phyloP scores from a whole-genome alignment of 73 alveolate genomes.

The Paramecium octaurelia region DNA sequence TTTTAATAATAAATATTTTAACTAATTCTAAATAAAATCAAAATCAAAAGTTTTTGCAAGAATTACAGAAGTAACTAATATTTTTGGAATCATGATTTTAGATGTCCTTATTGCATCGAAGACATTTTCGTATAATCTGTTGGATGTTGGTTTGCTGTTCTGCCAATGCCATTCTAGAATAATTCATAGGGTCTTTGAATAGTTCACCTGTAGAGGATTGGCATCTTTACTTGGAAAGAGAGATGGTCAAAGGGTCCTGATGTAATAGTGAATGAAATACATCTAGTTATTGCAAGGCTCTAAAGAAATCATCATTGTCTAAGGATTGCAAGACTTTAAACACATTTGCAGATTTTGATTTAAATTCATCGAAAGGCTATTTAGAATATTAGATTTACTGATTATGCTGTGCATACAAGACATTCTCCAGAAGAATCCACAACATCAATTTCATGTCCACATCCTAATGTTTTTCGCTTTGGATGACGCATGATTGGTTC shows the following conservation, averaged over 20 bases:
- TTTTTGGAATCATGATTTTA: slow-evolving; percentile 27
- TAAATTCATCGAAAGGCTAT: slow-evolving; percentile 41
- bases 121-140: slow-evolving; percentile 42
- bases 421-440: not conserved
- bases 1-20: not conserved
- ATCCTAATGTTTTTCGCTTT: not conserved
- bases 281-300: not conserved
- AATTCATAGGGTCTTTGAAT: slow-evolving; percentile 46
- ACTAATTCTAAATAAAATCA: not conserved
- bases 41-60: slow-evolving; percentile 47
- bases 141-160: not conserved
- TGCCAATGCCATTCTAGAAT: slow-evolving; percentile 45
- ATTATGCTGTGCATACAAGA: not conserved
- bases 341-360: not conserved
- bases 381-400: not conserved
- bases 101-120: slow-evolving; percentile 29
- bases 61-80: slow-evolving; percentile 46
- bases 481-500: not conserved
- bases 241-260: not conserved
- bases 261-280: not conserved
- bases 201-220: slow-evolving; percentile 34
- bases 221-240: slow-evolving; percentile 6
- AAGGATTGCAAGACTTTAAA: not conserved
- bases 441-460: slow-evolving; percentile 47
- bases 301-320: slow-evolving; percentile 41